phyloP scores from a whole-genome alignment of 2,329 filamentous ascomycete genomes.

The Metarhizium rileyi region DNA sequence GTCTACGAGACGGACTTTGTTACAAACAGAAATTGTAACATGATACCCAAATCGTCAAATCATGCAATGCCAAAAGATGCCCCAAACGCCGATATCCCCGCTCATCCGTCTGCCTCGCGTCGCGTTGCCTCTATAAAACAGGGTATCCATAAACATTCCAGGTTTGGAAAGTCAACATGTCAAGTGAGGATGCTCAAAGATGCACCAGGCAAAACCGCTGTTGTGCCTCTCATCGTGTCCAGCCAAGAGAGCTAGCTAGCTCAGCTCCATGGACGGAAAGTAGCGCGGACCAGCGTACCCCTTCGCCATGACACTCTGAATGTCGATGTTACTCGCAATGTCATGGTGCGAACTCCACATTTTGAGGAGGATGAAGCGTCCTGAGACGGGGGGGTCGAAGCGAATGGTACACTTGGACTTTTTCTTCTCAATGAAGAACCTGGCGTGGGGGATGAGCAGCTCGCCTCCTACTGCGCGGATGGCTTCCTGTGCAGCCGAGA shows the following conservation, averaged over 20 bases:
- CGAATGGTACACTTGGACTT: constrained; percentile 80
- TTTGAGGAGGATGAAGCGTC: constrained; percentile 78
- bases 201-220: too few relatives aligned
- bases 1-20: not conserved
- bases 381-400: constrained; percentile 74
- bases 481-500: constrained; percentile 46
- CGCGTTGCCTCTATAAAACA: not conserved
- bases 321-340: constrained; percentile 66
- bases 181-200: not conserved
- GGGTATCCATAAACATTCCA: not conserved
- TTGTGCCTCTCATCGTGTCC: too few relatives aligned
- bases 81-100: not conserved
- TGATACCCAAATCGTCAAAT: not conserved
- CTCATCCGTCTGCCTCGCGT: not conserved
- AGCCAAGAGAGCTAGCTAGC: constrained; percentile 26
- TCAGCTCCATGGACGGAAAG: constrained; percentile 60
- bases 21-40: not conserved
- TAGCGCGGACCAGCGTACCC: constrained; percentile 81
- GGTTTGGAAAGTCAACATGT: not conserved
- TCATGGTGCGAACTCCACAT: constrained; percentile 73
- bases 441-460: constrained; percentile 62
- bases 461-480: constrained; percentile 47
- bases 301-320: constrained; percentile 73
- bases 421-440: constrained; percentile 73
- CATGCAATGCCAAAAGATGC: not conserved